Evolutionary conservation across 164 flowering plant species (phyloP), one percentile per base, ranked within the genome.

Genomic region (Malania oleifera): DNA sequence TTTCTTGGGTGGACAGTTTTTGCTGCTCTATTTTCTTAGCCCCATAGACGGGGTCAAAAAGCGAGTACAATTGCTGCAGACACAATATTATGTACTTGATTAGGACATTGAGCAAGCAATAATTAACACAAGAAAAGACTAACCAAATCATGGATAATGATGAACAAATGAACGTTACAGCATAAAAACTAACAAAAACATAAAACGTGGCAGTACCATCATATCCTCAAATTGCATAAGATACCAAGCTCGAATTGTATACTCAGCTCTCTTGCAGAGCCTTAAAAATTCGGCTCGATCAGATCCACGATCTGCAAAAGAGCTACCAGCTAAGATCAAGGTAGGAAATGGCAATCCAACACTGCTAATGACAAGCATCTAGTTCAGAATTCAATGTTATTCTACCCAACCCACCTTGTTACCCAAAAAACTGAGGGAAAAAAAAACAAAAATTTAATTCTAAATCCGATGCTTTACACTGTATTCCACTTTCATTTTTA

Each of bases 241-340:
- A 72, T 88, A 86, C 99, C 99, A 90, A 60, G 99, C 96, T 27
- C 97, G 82, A 67, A 93, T 77, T 5, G 86, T 90, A 69, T 86
- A 88, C 67, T 93, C 99, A 37, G 88, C 75, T 75, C 97, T 78
- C 83, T 86, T 88, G 72, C 91, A 86, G 14, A 93, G 80, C 80
- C 82, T 93, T 56, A 90, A 47, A 70, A 93, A 93, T 72, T 93
- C 97, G 14, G 80, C 73, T 35, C 87, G 73, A 25, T 93, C 97
- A n/a, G 81, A 43, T 57, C 80, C 64, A 29, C 71, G 88, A 50
- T 84, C 96, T 89, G 76, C 54, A 74, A 20, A 48, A 62, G 46
- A 24, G 23, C 1, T 20, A 51, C 38, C 28, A 40, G 24, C 22
- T 11, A 10, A 18, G 40, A 31, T 9, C 5, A 31, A 31, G 37